Evolutionary conservation across 306 rosid genomes (phyloP), one percentile per base, ranked within the genome.

Genomic region (Phaseolus lunatus): DNA sequence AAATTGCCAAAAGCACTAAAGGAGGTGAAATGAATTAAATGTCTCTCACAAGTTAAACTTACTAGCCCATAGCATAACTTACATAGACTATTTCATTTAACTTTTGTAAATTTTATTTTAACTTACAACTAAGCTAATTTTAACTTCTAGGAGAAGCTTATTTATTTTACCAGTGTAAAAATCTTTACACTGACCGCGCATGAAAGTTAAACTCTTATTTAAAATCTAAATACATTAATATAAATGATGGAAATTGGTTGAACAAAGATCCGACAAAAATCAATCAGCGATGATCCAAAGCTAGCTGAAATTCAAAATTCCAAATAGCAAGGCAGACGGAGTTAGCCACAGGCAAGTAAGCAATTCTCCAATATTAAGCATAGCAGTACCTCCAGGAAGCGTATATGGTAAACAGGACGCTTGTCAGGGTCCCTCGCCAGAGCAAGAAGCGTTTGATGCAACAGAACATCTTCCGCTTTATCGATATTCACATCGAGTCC

Each of bases 401-500:
- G 99, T 48, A 91, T 88, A 73, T 88, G 90, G 80, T 82, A 92
- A 49, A 88, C 96, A 14, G 99, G 99, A 54, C 98, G 93, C 87
- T 92, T 96, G 77, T 85, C 89, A 8, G 99, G 99, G 35, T 91
- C 96, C 87, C 76, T 96, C 15, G 99, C 99, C 80, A 87, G 73
- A 75, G 82, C 86, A 83, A 96, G 98, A 85, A 96, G 96, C 67
- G 39, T 89, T 80, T 85, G 96, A 83, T 96, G 99, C 75, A 96
- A 67, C 79, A 92, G 69, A 85, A 96, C 94, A 77, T 96, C 99
- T 85, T 96, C 98, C 71, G 92, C 99, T 89, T 88, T 88, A 41
- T 96, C 99, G 72, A 92, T 81, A 89, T 96, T 96, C 41, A 96
- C 94, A 80, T 96, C 99, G 70, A 96, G 91, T 76, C 92, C 97